Conservation (phyloP, 2,329 filamentous ascomycete species). For the Magnaporthiopsis rhizophila region DNA sequence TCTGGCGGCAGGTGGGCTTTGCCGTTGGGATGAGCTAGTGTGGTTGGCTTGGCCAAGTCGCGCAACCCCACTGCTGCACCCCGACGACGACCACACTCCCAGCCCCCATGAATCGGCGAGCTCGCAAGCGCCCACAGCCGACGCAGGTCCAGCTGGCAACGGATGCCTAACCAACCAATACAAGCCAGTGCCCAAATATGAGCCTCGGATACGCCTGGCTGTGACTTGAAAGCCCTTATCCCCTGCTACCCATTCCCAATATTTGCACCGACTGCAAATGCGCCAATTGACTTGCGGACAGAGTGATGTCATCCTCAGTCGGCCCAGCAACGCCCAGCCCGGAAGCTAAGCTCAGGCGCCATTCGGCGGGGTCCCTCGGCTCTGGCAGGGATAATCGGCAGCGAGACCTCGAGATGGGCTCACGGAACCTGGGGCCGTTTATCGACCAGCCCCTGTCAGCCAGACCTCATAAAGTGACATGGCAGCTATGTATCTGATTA, state of each 20-base stretch:
- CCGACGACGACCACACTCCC: not conserved
- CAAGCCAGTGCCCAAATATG: too few relatives aligned
- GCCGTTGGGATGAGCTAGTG: not conserved
- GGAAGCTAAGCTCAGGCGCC: not conserved
- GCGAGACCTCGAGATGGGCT: not conserved
- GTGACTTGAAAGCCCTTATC: too few relatives aligned
- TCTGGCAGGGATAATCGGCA: not conserved
- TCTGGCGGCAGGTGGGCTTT: constrained; percentile 1
- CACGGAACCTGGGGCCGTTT: too few relatives aligned
- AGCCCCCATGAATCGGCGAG: not conserved
- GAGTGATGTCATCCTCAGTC: constrained; percentile 14
- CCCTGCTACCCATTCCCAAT: too few relatives aligned
- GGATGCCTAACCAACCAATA: too few relatives aligned
- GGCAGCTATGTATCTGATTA: not conserved
- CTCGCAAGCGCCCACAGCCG: not conserved
- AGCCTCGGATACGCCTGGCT: too few relatives aligned
- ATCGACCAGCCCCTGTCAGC: not conserved
- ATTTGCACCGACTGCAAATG: too few relatives aligned
- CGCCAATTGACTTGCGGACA: too few relatives aligned
- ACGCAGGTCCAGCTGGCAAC: not conserved
- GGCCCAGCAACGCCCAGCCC: constrained; percentile 11
- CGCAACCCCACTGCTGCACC: not conserved
- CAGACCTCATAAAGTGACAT: not conserved
- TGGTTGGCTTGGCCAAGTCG: not conserved
- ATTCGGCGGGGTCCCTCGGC: not conserved